Base-by-base conservation (phyloP, 441 rosid species). In the Erodium texanum region DNA sequence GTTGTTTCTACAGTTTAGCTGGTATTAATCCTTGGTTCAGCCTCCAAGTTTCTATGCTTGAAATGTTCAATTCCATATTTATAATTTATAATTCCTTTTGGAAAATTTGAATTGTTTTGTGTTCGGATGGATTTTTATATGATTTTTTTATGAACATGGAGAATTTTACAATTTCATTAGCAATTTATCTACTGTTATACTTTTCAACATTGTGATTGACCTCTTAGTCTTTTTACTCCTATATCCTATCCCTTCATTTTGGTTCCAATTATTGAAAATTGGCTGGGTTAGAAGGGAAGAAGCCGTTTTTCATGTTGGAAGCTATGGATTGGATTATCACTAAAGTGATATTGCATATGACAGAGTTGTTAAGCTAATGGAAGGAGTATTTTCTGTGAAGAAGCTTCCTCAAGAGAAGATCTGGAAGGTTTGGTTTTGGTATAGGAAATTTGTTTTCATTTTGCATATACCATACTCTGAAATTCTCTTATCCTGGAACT, bases 311-410 rank as follows among this genome's bases (percentile, higher is more conserved):
- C 50, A 43, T 43, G 50, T 14, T 43, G 12, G 15, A 27, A 27
- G 50, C 14, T 43, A 43, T 14, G 10, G 8, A 43, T 43, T 43
- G 50, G 10, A 43, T 43, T 43, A 9, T 43, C 50, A 9, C 14
- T 43, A 14, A 43, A 14, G 50, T 43, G 50, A 10, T 38, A 43
- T 43, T 66, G 58, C 71, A 70, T 75, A 54, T 68, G 76, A 68
- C 90, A 93, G 98, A 72, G 89, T 89, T 68, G 95, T 90, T 62
- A 79, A 78, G 78, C 97, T 86, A 69, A 81, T 71, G 66, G 97
- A 83, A 71, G 98, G 93, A 80, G 87, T 77, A 76, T 87, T 84
- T 70, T 87, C 98, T n/a, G 89, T 87, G 74, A 90, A 89, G 91
- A 93, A 90, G 74, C 79, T 85, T 76, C 84, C 86, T 81, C 87